Percentiles rank a stretch among this genome's conserved stretches.
Conservation (phyloP, 2,329 filamentous ascomycete species). For the Xylogone sp. region DNA sequence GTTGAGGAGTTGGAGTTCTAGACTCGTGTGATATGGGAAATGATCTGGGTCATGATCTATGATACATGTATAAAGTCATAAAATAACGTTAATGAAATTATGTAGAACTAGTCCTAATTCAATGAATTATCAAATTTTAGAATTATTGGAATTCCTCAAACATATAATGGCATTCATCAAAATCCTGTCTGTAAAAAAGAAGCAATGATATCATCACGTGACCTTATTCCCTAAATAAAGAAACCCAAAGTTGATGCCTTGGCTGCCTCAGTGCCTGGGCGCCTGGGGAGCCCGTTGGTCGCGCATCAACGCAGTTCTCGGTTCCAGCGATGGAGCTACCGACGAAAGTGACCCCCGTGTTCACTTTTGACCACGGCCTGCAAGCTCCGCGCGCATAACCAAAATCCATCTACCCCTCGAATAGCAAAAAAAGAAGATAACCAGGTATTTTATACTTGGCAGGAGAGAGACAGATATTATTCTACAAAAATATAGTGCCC, state of each 20-base stretch:
- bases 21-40: not conserved
- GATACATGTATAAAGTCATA: not conserved
- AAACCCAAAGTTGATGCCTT: not conserved
- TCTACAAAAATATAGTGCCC: not conserved
- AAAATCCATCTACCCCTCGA: too few relatives aligned
- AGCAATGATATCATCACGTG: not conserved
- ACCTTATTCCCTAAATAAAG: not conserved
- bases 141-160: too few relatives aligned
- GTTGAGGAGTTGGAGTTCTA: conserved; percentile 60
- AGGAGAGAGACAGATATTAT: not conserved
- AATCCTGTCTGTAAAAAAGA: not conserved
- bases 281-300: not conserved
- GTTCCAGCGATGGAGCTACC: not conserved
- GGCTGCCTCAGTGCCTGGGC: not conserved
- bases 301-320: not conserved
- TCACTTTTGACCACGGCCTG: not conserved
- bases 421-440: too few relatives aligned
- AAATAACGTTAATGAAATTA: too few relatives aligned
- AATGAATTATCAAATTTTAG: too few relatives aligned
- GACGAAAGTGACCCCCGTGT: not conserved
- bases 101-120: too few relatives aligned
- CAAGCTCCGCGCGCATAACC: too few relatives aligned
- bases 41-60: not conserved
- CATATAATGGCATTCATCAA: too few relatives aligned
- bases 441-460: too few relatives aligned